Evolutionary conservation across 148 eudicot genomes (phyloP), one percentile per base, ranked within the genome.

Genomic region (Fallopia convolvulus): DNA sequence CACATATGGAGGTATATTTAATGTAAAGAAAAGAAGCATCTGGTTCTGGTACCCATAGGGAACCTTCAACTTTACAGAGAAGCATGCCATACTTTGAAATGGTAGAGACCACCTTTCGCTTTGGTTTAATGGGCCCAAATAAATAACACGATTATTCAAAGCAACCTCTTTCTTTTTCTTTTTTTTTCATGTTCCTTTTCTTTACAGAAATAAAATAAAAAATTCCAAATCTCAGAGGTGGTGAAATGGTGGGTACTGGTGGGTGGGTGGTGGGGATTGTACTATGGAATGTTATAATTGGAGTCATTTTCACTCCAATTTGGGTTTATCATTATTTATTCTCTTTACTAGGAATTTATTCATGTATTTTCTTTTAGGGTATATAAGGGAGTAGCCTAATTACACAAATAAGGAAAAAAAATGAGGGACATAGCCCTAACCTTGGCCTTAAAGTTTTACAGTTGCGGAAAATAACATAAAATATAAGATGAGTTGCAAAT

Each of bases 41-140:
- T 68, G 47, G 5, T 4, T 4, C 8, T 41, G 7, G 72, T 68
- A 32, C 10, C 72, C 72, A 33, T 68, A 13, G 72, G 72, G 72
- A 68, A 68, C n/a, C 72, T 10, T 41, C 46, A 68, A 15, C 72
- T 68, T 68, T 68, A 68, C 20, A 68, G 72, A 33, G 12, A 68
- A 39, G 72, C 72, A 68, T 33, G 72, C 46, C 72, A 68, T 68
- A 39, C 70, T 61, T 61, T 61, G 15, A 61, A 61, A 61, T 61
- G 70, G 15, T 52, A 52, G 56, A 52, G n/a, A 52, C 56, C 32
- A 58, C 72, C 72, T 68, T 68, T 68, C 36, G 20, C 72, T 68
- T 68, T 68, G 42, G 46, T 10, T 32, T 26, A 33, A 30, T 32
- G 71, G 71, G 44, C 72, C 72, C 72, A 14, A 26, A 26, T 30